These are phyloP conservation scores for Spathaspora passalidarum DNA, from an alignment of 805 yeast genomes.

Conservation along the genomic window DNA sequence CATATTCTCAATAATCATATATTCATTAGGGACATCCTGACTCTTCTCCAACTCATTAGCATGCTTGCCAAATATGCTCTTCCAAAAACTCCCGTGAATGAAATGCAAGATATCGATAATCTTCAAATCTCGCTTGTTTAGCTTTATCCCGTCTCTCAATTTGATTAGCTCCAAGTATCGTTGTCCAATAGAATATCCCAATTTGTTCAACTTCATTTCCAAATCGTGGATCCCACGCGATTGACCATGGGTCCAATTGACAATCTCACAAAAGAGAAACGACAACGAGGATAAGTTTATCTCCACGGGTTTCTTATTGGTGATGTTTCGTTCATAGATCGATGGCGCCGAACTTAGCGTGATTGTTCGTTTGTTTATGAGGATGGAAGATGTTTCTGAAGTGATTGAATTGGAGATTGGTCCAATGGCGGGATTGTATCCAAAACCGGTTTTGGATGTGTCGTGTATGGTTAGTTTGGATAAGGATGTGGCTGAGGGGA, in stretches of 20 bases:
- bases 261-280: constrained; percentile 66
- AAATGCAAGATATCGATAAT: constrained; percentile 69
- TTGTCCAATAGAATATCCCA: constrained; percentile 78
- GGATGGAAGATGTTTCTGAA: constrained; percentile 33
- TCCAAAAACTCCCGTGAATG: constrained; percentile 73
- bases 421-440: constrained; percentile 44
- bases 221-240: constrained; percentile 67
- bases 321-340: constrained; percentile 64
- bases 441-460: constrained; percentile 31
- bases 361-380: constrained; percentile 31
- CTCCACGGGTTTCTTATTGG: constrained; percentile 63
- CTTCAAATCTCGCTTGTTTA: constrained; percentile 63
- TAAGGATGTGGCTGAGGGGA: constrained; percentile 28
- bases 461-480: constrained; percentile 28
- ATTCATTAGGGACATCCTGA: constrained; percentile 64
- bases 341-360: constrained; percentile 36
- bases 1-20: constrained; percentile 74
- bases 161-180: constrained; percentile 67
- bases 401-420: constrained; percentile 38
- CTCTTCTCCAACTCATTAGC: constrained; percentile 77
- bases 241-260: constrained; percentile 59
- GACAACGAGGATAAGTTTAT: constrained; percentile 66
- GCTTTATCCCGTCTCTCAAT: constrained; percentile 58
- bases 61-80: constrained; percentile 62
- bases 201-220: constrained; percentile 54